phyloP scores from a whole-genome alignment of 2,329 filamentous ascomycete genomes.

The Claviceps africana region DNA sequence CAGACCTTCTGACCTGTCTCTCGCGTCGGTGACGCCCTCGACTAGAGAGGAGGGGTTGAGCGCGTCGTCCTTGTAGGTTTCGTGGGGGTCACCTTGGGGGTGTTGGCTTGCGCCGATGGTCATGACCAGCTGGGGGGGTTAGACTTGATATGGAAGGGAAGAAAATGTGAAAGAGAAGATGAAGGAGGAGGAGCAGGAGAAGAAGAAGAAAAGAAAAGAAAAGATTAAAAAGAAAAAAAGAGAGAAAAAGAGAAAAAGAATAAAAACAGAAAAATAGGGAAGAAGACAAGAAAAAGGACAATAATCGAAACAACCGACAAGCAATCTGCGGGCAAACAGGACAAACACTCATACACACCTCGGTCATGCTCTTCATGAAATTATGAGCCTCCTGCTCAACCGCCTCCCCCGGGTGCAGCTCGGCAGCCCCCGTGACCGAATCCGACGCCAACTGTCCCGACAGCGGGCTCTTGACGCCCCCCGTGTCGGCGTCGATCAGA shows the following conservation, averaged over 20 bases:
- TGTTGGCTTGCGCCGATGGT: background rate
- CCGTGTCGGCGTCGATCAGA: slow-evolving; percentile 53
- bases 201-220: background rate
- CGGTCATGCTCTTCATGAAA: slow-evolving; percentile 55
- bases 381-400: slow-evolving; percentile 74
- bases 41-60: background rate
- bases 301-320: no score
- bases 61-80: background rate
- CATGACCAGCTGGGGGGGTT: background rate
- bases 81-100: background rate
- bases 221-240: no score
- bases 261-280: no score
- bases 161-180: background rate
- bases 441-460: slow-evolving; percentile 65
- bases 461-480: slow-evolving; percentile 63
- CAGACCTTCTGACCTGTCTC: background rate
- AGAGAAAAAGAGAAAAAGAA: no score
- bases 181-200: background rate
- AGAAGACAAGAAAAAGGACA: no score
- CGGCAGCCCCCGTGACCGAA: slow-evolving; percentile 66
- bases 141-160: no score
- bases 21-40: background rate
- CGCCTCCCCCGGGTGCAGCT: slow-evolving; percentile 71
- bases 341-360: slow-evolving; percentile 41
- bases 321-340: no score